A percentile compares a stretch with the other conserved stretches of the same genome.
Evolutionary conservation across 2,329 filamentous ascomycete species (phyloP).

Genomic region (Xylaria digitata): DNA sequence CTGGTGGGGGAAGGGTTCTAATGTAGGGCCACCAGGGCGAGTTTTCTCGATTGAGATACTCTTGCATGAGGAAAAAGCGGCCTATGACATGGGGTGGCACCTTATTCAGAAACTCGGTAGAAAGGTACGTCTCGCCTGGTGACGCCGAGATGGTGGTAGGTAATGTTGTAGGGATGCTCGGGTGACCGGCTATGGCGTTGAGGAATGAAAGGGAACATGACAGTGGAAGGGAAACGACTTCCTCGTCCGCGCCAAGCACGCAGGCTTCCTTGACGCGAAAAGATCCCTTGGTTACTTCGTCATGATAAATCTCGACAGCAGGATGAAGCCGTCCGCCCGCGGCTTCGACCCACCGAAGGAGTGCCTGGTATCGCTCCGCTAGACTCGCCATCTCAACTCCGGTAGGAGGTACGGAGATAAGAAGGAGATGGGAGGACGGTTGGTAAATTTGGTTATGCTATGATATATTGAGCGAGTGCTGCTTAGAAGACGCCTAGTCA

Average conservation of each 20-base stretch:
- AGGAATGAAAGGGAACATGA: constrained; percentile 68
- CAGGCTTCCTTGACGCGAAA: constrained; percentile 60
- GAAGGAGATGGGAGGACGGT: background rate
- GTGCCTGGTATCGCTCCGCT: constrained; percentile 33
- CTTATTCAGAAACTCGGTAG: constrained; percentile 60
- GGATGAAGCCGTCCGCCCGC: constrained; percentile 56
- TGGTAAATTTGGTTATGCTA: background rate
- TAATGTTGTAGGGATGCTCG: constrained; percentile 39
- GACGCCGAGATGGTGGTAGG: constrained; percentile 25
- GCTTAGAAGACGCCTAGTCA: too few relatives aligned
- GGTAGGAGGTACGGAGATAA: background rate
- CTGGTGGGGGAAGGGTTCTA: constrained; percentile 70
- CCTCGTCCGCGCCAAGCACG: constrained; percentile 52
- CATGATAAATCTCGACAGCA: constrained; percentile 63
- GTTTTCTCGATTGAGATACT: constrained; percentile 67
- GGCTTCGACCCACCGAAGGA: constrained; percentile 35
- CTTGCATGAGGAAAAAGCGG: constrained; percentile 75
- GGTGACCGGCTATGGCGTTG: constrained; percentile 59
- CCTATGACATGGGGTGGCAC: constrained; percentile 69
- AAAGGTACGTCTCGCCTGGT: constrained; percentile 54
- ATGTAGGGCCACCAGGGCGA: constrained; percentile 79
- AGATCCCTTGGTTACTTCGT: constrained; percentile 63
- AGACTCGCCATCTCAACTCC: constrained; percentile 32
- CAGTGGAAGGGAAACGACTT: constrained; percentile 65
- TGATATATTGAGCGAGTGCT: background rate